Base-by-base conservation (phyloP, 164 flowering plant species). In the Euptelea pleiosperma region DNA sequence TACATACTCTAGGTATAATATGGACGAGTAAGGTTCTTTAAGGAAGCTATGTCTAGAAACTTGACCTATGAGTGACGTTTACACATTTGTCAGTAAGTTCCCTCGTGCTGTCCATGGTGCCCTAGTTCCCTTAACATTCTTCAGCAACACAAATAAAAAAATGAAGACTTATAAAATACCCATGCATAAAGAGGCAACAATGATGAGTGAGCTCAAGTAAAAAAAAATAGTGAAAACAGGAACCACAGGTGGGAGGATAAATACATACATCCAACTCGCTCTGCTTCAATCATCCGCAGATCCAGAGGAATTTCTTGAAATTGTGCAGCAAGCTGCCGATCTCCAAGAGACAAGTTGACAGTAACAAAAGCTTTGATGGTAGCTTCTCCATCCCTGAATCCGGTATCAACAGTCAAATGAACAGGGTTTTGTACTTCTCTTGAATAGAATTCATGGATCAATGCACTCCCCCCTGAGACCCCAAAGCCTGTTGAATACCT, bases 401-500 rank as follows among this genome's bases (percentile, higher is more conserved):
- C 86, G 1, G 97, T 91, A 60, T 89, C 98, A 54, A 91, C 96
- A 21, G 89, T 87, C 75, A 94, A 71, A 73, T 94, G 99, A 56
- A 89, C 66, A 45, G 99, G 98, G 58, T 87, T 94, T 34, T 80
- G 34, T 35, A 82, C 90, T 77, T 94, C 98, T 67, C 93, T 77
- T 16, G 97, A 75, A 70, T 87, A 94, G 48, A 94, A 94, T 9
- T 91, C 98, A 71, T 94, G 99, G 63, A 89, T 79, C 74, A 94
- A 65, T 37, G 85, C 91, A 65, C 94, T 91, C 15, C 96, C 98
- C 35, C 84, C 94, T 12, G 91, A 75, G 25, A 89, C 96, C 30
- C 96, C 98, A 62, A 77, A 76, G 8, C 96, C 99, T 40, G 99
- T 94, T 11, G 99, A 91, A 67, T 83, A 94, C 99, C 99, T 93